A percentile compares a stretch with the other conserved stretches of the same genome.
These are phyloP conservation scores for Chamaecyparis obtusa DNA, from an alignment of 75 land plant genomes.

Conservation along the genomic window DNA sequence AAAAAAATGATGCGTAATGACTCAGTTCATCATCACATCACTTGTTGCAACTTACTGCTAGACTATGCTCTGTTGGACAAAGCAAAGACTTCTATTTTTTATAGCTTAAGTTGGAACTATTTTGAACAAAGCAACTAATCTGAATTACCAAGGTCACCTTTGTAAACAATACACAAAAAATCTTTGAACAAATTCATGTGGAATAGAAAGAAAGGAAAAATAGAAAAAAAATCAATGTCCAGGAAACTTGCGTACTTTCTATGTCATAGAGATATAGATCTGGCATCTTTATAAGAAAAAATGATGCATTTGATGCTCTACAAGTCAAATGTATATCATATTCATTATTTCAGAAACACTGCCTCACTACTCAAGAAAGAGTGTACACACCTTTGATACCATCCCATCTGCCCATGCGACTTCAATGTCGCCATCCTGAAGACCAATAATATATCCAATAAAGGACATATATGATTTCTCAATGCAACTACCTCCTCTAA, in stretches of 20 bases:
- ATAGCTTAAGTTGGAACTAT: not conserved
- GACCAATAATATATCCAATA: constrained; percentile 88
- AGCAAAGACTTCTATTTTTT: not conserved
- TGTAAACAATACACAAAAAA: not conserved
- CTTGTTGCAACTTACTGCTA: not conserved
- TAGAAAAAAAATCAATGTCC: not conserved
- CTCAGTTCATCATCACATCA: not conserved
- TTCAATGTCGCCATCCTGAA: constrained; percentile 88
- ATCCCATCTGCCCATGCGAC: constrained; percentile 95
- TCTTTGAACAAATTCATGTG: not conserved
- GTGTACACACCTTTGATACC: constrained; percentile 64
- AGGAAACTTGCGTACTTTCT: not conserved
- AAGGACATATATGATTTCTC: constrained; percentile 56
- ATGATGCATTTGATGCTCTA: not conserved
- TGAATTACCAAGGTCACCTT: not conserved
- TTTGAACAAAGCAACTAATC: not conserved
- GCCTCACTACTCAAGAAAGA: not conserved
- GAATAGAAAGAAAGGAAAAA: not conserved
- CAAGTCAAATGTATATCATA: not conserved
- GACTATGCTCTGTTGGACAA: not conserved
- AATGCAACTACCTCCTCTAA: not conserved
- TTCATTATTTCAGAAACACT: not conserved
- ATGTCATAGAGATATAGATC: not conserved
- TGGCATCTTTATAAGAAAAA: not conserved
- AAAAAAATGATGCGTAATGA: not conserved